Evolutionary conservation across 108 stramenopile genomes (phyloP).

Genomic region (Cyclotella choctawhatcheeana): DNA sequence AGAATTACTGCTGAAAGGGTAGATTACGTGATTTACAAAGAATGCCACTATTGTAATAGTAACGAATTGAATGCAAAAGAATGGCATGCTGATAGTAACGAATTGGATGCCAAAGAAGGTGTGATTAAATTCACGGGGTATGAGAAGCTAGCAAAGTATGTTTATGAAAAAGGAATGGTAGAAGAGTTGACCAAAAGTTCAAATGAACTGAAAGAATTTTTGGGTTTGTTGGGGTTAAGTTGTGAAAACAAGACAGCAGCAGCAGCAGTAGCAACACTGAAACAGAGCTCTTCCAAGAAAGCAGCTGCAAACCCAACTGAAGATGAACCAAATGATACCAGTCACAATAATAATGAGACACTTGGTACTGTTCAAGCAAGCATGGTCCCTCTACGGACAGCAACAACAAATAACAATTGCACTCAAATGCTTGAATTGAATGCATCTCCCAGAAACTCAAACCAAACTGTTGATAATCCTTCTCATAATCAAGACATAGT

Average conservation of each 20-base stretch:
- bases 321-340: neutral
- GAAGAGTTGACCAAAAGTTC: neutral
- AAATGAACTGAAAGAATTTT: neutral
- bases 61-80: too few relatives aligned
- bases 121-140: constrained; percentile 3
- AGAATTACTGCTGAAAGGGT: too few relatives aligned
- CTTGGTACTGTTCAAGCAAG: too few relatives aligned
- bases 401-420: neutral
- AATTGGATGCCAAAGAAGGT: neutral
- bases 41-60: neutral
- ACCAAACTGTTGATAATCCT: neutral
- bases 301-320: neutral
- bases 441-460: too few relatives aligned
- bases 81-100: neutral
- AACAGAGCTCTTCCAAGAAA: too few relatives aligned
- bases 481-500: neutral
- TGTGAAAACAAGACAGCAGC: too few relatives aligned
- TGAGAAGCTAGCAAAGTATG: neutral
- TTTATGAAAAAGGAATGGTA: neutral
- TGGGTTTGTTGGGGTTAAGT: neutral
- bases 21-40: constrained; percentile 1
- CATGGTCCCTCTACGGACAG: neutral
- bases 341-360: too few relatives aligned
- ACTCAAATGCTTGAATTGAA: neutral
- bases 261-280: too few relatives aligned